Percentiles rank a stretch among this genome's conserved stretches.
These are phyloP conservation scores for Pythium scleroteichum DNA, from an alignment of 352 stramenopile species.

Conservation along the genomic window DNA sequence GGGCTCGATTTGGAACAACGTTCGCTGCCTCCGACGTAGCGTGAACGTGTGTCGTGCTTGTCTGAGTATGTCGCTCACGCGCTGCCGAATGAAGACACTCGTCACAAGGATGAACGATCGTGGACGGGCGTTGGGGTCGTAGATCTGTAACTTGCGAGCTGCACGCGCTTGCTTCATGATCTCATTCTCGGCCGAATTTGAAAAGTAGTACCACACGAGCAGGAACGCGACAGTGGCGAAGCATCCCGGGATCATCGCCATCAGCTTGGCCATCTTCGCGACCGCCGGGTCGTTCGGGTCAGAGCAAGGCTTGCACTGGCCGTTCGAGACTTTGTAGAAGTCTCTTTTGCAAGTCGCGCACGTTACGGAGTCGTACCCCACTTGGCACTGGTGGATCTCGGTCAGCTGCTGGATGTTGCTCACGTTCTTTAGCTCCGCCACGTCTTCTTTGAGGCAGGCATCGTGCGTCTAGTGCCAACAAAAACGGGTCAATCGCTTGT, in stretches of 20 bases:
- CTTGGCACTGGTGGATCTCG: slow-evolving; percentile 35
- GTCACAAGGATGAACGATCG: slow-evolving; percentile 30
- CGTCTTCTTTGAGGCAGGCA: slow-evolving; percentile 16
- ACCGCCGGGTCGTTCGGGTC: slow-evolving; percentile 43
- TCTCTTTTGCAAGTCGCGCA: slow-evolving; percentile 43
- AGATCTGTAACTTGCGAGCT: slow-evolving; percentile 59
- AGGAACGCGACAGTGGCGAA: slow-evolving; percentile 34
- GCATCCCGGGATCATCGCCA: slow-evolving; percentile 46
- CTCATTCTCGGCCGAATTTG: slow-evolving; percentile 43
- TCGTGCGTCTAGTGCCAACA: slow-evolving; percentile 15
- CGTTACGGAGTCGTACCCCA: slow-evolving; percentile 51
- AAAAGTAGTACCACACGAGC: slow-evolving; percentile 51
- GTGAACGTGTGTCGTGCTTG: slow-evolving; percentile 14
- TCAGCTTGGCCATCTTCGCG: slow-evolving; percentile 33
- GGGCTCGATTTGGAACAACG: slow-evolving; percentile 48
- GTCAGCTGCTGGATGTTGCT: slow-evolving; percentile 10
- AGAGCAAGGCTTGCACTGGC: slow-evolving; percentile 56
- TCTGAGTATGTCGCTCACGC: slow-evolving; percentile 18
- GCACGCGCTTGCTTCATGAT: slow-evolving; percentile 54
- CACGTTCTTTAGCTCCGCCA: background rate
- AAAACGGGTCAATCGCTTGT: background rate
- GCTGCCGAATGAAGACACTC: slow-evolving; percentile 30
- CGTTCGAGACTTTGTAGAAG: slow-evolving; percentile 65
- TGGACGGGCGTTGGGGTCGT: slow-evolving; percentile 24
- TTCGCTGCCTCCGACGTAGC: background rate